Evolutionary conservation across 2,329 filamentous ascomycete genomes (phyloP).

Genomic region (Lasiodiplodia theobromae): DNA sequence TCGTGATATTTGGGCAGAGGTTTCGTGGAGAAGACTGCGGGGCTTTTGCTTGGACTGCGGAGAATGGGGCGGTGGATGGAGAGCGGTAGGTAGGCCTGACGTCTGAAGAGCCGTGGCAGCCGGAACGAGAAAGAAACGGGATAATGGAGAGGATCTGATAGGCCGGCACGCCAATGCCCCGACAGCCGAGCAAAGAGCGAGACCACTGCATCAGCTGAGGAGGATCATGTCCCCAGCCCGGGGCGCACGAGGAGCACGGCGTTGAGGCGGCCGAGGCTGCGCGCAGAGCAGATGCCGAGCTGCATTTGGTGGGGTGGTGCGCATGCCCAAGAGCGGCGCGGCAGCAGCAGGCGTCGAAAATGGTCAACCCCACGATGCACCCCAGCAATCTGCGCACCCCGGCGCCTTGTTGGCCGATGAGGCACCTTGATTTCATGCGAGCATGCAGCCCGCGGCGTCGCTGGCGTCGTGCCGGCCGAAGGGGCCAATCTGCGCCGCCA

Average conservation of each 20-base stretch:
- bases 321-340: constrained; percentile 14
- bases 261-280: background rate
- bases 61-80: constrained; percentile 20
- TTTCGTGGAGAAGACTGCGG: constrained; percentile 8
- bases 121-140: constrained; percentile 11
- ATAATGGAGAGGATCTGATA: background rate
- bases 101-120: background rate
- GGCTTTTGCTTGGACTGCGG: constrained; percentile 6
- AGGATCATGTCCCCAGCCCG: constrained; percentile 20
- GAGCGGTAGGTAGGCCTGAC: background rate
- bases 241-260: constrained; percentile 3
- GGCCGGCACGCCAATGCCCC: constrained; percentile 1
- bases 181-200: constrained; percentile 17
- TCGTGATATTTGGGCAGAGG: background rate
- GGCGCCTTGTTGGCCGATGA: background rate
- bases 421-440: background rate
- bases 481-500: background rate
- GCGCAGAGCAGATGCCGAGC: background rate
- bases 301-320: background rate
- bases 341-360: background rate
- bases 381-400: too few species aligned
- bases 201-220: constrained; percentile 14
- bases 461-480: background rate
- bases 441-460: background rate
- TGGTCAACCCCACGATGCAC: background rate